Evolutionary conservation across 768 basidiomycete species (phyloP).

Genomic region (Macrolepiota fuliginosa): DNA sequence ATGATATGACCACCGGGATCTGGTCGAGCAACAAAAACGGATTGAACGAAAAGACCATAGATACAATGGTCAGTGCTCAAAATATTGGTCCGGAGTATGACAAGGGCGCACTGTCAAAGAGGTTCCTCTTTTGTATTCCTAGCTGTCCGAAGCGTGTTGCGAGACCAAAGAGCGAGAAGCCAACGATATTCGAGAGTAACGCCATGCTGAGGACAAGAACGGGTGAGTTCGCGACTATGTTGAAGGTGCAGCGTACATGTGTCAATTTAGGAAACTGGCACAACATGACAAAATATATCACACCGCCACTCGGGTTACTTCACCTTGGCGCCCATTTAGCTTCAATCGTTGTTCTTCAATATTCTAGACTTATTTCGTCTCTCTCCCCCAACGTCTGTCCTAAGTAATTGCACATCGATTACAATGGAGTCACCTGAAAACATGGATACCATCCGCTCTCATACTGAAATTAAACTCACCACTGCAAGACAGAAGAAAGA

Average conservation of each 20-base stretch:
- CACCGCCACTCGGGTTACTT: conserved; percentile 34
- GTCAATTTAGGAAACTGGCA: conserved; percentile 10
- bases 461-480: conserved; percentile 43
- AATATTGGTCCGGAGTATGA: neutral
- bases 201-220: conserved; percentile 43
- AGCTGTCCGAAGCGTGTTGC: conserved; percentile 84
- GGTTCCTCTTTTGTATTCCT: conserved; percentile 76
- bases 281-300: conserved; percentile 28
- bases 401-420: neutral
- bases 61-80: neutral
- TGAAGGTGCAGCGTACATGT: conserved; percentile 14
- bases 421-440: conserved; percentile 12
- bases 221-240: conserved; percentile 12
- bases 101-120: conserved; percentile 70
- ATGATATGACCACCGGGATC: conserved; percentile 73
- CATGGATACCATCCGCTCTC: conserved; percentile 16
- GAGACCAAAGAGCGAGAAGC: conserved; percentile 81
- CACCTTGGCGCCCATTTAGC: conserved; percentile 1
- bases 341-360: neutral
- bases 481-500: conserved; percentile 70
- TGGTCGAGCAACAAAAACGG: conserved; percentile 24
- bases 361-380: conserved; percentile 7
- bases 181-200: conserved; percentile 66
- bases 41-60: conserved; percentile 5
- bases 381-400: neutral